phyloP scores from a whole-genome alignment of 768 basidiomycete genomes.

The Trametes cinnabarina region DNA sequence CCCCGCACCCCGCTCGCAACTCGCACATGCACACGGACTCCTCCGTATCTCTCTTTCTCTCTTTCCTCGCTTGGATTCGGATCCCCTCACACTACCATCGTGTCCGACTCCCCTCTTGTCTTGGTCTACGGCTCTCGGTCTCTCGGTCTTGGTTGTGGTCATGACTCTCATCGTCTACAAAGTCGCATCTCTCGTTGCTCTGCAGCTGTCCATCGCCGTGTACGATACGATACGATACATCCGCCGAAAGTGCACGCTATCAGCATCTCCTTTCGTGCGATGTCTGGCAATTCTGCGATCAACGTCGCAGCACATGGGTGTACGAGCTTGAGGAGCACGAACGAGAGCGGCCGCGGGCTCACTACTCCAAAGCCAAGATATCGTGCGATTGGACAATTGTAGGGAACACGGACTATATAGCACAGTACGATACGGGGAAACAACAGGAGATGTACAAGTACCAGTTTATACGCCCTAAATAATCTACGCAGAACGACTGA shows the following conservation, averaged over 20 bases:
- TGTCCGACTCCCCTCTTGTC: no score
- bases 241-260: no score
- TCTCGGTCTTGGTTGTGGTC: neutral
- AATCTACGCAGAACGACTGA: neutral
- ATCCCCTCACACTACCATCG: no score
- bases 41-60: neutral
- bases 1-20: neutral
- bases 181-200: neutral
- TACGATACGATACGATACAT: neutral
- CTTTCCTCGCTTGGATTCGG: no score
- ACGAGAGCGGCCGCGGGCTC: no score
- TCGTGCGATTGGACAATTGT: no score
- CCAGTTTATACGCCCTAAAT: neutral
- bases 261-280: no score
- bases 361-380: no score
- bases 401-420: conserved; percentile 1
- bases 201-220: neutral
- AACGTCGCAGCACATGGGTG: no score
- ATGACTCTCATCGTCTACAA: neutral
- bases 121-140: neutral
- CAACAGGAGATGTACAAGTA: conserved; percentile 4
- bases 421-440: conserved; percentile 9
- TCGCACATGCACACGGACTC: neutral
- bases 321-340: no score
- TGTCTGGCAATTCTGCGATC: no score